Percentiles rank a stretch among this genome's conserved stretches.
Evolutionary conservation across 306 rosid genomes (phyloP).

Genomic region (Luffa acutangula): DNA sequence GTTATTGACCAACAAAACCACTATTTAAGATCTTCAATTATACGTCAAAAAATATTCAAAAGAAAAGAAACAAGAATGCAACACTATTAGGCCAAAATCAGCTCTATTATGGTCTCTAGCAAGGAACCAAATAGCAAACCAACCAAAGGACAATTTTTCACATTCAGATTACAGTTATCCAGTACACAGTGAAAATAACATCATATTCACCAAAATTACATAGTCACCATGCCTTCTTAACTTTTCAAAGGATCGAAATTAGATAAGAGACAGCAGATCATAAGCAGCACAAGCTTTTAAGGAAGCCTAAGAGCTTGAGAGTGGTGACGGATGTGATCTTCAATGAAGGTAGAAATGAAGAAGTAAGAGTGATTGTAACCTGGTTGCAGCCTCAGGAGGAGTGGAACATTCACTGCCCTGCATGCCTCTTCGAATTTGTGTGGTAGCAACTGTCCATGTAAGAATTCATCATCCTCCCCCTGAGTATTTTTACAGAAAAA

Average conservation of each 20-base stretch:
- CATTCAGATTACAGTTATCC: background rate
- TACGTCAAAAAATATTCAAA: too few species aligned
- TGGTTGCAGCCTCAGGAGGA: slow-evolving; percentile 56
- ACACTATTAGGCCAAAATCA: background rate
- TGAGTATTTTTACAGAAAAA: slow-evolving; percentile 13
- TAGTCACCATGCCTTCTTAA: background rate
- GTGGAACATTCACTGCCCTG: slow-evolving; percentile 51
- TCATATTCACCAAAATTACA: background rate
- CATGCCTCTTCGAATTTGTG: slow-evolving; percentile 78
- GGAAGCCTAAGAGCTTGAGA: slow-evolving; percentile 71
- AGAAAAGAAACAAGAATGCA: background rate
- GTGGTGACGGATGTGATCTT: slow-evolving; percentile 85
- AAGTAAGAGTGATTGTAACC: slow-evolving; percentile 81
- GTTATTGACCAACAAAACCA: too few species aligned
- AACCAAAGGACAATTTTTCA: background rate
- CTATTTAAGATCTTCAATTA: background rate
- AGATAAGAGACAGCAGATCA: slow-evolving; percentile 11
- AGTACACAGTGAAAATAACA: background rate
- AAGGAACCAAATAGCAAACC: background rate
- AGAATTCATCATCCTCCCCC: slow-evolving; percentile 82
- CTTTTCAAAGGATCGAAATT: background rate
- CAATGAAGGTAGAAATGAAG: slow-evolving; percentile 80
- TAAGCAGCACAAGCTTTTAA: background rate
- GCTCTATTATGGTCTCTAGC: background rate
- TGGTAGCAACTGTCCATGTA: slow-evolving; percentile 63